Conservation (phyloP, 2,329 filamentous ascomycete genomes). For the Pyricularia grisea region DNA sequence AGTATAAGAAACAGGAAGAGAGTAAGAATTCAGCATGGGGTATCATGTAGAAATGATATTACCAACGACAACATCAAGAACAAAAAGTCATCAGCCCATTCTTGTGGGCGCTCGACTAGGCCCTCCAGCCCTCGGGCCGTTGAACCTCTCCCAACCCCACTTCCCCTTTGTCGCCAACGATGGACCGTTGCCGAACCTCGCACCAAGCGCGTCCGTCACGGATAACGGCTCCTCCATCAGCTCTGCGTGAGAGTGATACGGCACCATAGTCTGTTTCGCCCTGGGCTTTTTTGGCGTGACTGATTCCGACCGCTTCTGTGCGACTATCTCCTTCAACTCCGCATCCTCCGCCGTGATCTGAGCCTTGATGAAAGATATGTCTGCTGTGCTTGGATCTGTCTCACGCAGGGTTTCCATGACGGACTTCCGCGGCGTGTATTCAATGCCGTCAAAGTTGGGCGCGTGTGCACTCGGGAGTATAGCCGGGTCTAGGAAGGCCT, state of each 20-base stretch:
- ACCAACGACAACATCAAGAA: neutral
- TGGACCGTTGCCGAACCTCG: constrained; percentile 3
- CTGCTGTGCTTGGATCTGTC: constrained; percentile 27
- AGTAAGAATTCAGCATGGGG: neutral
- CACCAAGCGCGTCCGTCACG: constrained; percentile 24
- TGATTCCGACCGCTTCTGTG: constrained; percentile 35
- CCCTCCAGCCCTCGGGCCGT: neutral
- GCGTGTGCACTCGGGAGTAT: constrained; percentile 43
- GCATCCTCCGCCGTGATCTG: constrained; percentile 70
- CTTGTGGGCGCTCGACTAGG: neutral
- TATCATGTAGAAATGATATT: neutral
- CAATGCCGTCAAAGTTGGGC: constrained; percentile 51
- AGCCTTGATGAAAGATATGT: constrained; percentile 64
- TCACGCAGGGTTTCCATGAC: constrained; percentile 68
- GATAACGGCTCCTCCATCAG: constrained; percentile 27
- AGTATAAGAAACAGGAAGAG: neutral
- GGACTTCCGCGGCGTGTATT: constrained; percentile 61
- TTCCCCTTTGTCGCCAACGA: neutral
- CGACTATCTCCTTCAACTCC: constrained; percentile 66
- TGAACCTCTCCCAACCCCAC: constrained; percentile 5
- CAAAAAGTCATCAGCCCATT: neutral
- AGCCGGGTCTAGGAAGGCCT: constrained; percentile 58
- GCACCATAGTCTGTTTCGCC: constrained; percentile 17
- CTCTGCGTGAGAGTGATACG: constrained; percentile 26
- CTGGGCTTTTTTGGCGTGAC: constrained; percentile 5